Evolutionary conservation across 192 early-diverging fungal species (phyloP), one percentile per base, ranked within the genome.

Genomic region (Piromyces sp.): DNA sequence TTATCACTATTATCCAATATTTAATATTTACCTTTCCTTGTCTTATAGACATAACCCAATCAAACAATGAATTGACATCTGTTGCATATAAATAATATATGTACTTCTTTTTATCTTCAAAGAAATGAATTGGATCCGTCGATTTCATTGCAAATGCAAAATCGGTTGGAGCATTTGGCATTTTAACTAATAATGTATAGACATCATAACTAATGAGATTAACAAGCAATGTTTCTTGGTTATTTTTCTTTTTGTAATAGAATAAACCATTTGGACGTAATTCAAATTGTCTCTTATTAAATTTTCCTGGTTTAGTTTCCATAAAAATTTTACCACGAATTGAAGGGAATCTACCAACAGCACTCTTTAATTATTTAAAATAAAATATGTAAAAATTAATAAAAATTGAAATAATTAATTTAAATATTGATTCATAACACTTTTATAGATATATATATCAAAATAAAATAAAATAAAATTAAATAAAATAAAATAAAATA

Each of bases 121-220:
- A 96, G 83, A 93, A 89, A 30, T 90, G 87, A 30, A 93, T 86
- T 83, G 88, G 91, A 83, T 94, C 89, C 80, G 94, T 93, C 1
- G 94, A 94, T 86, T 95, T 92, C 15, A 97, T 87, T 0, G 92
- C 94, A 90, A 97, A 95, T 40, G 91, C 92, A 89, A 91, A 95
- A 17, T 90, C 83, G 26, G 94, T 95, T 12, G 94, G 95, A 16
- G 92, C 89, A 81, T 92, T 90, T 80, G 91, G 92, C 29, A 90
- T 87, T 3, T 89, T 86, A 58, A 91, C 83, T 28, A 89, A 92
- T 15, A 94, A 86, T 19, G 95, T 94, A 84, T 96, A 97, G 2
- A 96, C 94, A 83, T 96, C 96, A 86, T 91, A 94, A 80, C 89
- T 92, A 26, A 86, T 87, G 79, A 97, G 88, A 81, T 87, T 79